phyloP scores from a whole-genome alignment of 768 basidiomycete species.

The Albatrellus ellisii region DNA sequence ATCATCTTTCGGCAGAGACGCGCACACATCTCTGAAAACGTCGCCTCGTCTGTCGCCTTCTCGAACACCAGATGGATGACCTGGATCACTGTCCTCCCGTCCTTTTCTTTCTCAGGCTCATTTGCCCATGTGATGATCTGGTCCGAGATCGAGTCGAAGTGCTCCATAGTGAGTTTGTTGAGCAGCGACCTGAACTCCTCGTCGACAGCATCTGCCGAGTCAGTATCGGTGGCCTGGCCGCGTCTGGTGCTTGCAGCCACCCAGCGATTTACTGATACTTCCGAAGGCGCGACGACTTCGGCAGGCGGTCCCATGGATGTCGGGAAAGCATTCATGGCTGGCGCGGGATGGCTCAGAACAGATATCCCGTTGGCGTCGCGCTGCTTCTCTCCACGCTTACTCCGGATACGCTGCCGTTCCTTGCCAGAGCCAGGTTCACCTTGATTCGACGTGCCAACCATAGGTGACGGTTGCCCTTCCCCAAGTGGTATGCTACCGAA shows the following conservation, averaged over 20 bases:
- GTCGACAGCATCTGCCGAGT: slow-evolving; percentile 36
- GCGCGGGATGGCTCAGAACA: slow-evolving; percentile 19
- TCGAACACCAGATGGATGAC: background rate
- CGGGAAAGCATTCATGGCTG: slow-evolving; percentile 6
- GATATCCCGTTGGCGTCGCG: slow-evolving; percentile 29
- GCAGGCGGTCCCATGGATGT: slow-evolving; percentile 26
- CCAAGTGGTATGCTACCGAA: slow-evolving; percentile 34
- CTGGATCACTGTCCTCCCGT: background rate
- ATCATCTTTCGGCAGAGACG: background rate
- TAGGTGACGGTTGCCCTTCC: slow-evolving; percentile 35
- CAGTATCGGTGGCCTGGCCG: slow-evolving; percentile 33
- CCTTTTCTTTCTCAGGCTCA: background rate
- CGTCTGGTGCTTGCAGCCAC: slow-evolving; percentile 35
- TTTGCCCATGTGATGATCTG: background rate
- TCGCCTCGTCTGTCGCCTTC: background rate
- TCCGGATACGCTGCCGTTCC: slow-evolving; percentile 50
- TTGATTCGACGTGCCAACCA: slow-evolving; percentile 49
- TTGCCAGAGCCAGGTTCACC: slow-evolving; percentile 37
- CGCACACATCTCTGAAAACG: background rate
- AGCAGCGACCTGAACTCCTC: background rate
- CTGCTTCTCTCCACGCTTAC: slow-evolving; percentile 75
- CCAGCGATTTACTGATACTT: slow-evolving; percentile 78
- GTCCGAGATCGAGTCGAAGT: background rate
- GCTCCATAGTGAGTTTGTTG: background rate
- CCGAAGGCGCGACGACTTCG: slow-evolving; percentile 70